Evolutionary conservation across 345 rosid species (phyloP).

Genomic region (Gossypium arboreum): DNA sequence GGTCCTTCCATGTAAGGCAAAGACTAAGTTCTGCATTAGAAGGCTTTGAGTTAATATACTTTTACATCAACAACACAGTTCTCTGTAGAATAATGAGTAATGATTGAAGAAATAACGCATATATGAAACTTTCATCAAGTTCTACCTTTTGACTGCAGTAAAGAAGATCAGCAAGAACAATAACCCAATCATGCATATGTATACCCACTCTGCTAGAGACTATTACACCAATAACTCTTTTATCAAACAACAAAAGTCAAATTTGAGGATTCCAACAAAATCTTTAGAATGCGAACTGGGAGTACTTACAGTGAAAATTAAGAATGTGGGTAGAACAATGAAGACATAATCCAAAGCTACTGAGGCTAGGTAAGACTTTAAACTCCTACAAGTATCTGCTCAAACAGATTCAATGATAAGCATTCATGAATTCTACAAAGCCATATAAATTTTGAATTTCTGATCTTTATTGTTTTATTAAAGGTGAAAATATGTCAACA

Average conservation of each 20-base stretch:
- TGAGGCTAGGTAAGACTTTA: constrained; percentile 38
- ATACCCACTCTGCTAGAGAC: constrained; percentile 77
- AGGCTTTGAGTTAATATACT: constrained; percentile 11
- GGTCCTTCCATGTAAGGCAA: constrained; percentile 32
- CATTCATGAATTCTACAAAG: not conserved
- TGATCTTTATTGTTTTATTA: not conserved
- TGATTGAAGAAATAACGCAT: not conserved
- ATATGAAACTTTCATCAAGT: constrained; percentile 39
- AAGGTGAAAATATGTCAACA: no score
- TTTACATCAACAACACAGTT: not conserved
- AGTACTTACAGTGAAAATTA: constrained; percentile 63
- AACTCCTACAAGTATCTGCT: constrained; percentile 30
- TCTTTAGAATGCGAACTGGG: not conserved
- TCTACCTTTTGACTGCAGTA: constrained; percentile 67
- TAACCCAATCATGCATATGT: constrained; percentile 35
- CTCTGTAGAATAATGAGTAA: not conserved
- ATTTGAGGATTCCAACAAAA: not conserved
- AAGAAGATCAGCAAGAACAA: constrained; percentile 29
- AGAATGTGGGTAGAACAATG: constrained; percentile 56
- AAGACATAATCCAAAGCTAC: constrained; percentile 55
- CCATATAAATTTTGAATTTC: not conserved
- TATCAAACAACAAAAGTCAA: not conserved
- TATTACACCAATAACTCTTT: constrained; percentile 18
- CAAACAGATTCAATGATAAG: not conserved
- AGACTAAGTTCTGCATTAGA: constrained; percentile 36